These are phyloP conservation scores for Arthrinium puccinioides DNA, from an alignment of 2,329 filamentous ascomycete genomes.

Conservation along the genomic window DNA sequence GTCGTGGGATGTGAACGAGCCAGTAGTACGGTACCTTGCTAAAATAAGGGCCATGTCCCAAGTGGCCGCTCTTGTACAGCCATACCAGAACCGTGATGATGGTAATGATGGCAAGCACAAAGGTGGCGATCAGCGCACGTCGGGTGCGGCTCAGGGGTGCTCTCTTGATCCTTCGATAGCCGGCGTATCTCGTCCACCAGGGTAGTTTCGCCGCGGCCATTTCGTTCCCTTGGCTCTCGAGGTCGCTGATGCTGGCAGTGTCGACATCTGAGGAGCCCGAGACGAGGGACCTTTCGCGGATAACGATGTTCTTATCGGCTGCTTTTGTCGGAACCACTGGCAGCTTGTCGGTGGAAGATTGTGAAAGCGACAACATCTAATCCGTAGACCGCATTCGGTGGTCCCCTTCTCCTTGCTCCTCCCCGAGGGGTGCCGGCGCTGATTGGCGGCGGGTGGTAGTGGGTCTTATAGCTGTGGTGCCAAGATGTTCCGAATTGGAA, in stretches of 20 bases:
- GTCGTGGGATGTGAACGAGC: neutral
- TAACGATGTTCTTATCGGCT: neutral
- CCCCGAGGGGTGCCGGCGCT: no score
- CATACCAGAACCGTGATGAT: constrained; percentile 7
- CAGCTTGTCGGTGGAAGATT: neutral
- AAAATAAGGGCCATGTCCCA: neutral
- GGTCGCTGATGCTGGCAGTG: neutral
- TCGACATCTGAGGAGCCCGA: neutral
- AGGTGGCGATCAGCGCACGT: constrained; percentile 5
- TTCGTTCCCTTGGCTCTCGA: constrained; percentile 4
- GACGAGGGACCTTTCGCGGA: no score
- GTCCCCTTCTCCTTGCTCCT: no score
- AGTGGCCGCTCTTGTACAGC: constrained; percentile 3
- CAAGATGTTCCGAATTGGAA: no score
- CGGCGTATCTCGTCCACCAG: constrained; percentile 7
- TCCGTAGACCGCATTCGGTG: no score
- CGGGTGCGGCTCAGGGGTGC: constrained; percentile 3
- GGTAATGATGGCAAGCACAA: constrained; percentile 6
- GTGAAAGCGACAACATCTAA: no score
- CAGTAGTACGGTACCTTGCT: constrained; percentile 1
- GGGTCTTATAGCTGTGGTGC: no score
- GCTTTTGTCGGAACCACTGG: neutral
- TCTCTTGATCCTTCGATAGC: constrained; percentile 3
- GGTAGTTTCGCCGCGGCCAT: constrained; percentile 5
- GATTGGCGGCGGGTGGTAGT: no score